A percentile compares a stretch with the other conserved stretches of the same genome.
Conservation (phyloP, 208 protist species). For the Vickermania ingenoplastis region DNA sequence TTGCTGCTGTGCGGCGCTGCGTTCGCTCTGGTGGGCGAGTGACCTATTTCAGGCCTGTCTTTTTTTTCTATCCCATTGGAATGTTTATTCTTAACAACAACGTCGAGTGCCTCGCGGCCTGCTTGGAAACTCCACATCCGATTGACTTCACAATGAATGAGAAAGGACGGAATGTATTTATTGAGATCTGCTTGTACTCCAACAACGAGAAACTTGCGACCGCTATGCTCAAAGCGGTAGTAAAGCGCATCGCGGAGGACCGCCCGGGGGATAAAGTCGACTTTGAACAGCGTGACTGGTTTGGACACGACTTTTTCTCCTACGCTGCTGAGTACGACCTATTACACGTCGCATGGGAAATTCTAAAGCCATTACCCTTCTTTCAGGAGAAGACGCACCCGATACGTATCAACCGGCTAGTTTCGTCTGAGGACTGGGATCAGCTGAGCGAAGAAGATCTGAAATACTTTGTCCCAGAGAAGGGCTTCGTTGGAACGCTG, state of each 20-base stretch:
- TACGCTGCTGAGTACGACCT: background rate
- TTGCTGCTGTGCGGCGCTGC: background rate
- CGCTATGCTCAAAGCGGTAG: slow-evolving; percentile 25
- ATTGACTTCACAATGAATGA: background rate
- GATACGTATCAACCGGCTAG: background rate
- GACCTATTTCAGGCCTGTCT: background rate
- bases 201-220: background rate
- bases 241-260: slow-evolving; percentile 5
- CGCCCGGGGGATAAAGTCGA: background rate
- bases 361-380: background rate
- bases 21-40: background rate
- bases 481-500: background rate
- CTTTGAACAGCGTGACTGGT: background rate
- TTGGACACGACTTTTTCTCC: background rate
- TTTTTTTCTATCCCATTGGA: background rate
- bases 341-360: background rate
- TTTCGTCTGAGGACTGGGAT: background rate
- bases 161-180: background rate
- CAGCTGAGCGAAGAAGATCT: background rate
- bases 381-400: background rate
- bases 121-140: background rate
- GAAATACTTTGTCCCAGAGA: background rate
- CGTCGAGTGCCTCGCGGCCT: background rate
- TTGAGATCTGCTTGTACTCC: background rate
- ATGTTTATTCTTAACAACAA: background rate